These are phyloP conservation scores for Hypoxylon sp. DNA, from an alignment of 2,329 filamentous ascomycete species.

Conservation along the genomic window DNA sequence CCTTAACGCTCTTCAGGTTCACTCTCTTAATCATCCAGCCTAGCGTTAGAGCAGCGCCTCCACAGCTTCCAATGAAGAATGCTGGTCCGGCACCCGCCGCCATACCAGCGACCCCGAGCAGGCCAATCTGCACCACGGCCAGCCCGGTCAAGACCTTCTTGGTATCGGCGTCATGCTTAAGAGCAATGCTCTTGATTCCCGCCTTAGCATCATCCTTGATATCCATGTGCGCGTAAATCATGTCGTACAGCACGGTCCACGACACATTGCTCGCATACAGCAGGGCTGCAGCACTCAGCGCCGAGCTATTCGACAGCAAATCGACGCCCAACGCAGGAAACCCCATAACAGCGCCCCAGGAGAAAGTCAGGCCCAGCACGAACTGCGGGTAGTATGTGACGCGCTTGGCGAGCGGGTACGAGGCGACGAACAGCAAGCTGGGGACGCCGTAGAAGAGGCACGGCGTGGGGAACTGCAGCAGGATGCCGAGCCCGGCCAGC, in stretches of 20 bases:
- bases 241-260: slow-evolving; percentile 92
- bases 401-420: slow-evolving; percentile 87
- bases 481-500: slow-evolving; percentile 78
- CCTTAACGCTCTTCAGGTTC: slow-evolving; percentile 74
- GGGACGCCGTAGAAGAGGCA: slow-evolving; percentile 86
- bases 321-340: slow-evolving; percentile 87
- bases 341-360: slow-evolving; percentile 90
- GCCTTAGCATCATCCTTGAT: slow-evolving; percentile 88
- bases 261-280: slow-evolving; percentile 85
- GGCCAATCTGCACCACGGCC: slow-evolving; percentile 76
- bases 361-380: slow-evolving; percentile 87
- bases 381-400: slow-evolving; percentile 90
- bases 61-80: slow-evolving; percentile 78
- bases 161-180: slow-evolving; percentile 83
- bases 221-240: slow-evolving; percentile 95
- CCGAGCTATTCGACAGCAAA: slow-evolving; percentile 73
- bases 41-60: slow-evolving; percentile 72
- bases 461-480: slow-evolving; percentile 83
- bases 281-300: slow-evolving; percentile 75
- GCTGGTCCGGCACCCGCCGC: slow-evolving; percentile 77
- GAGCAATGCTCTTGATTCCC: slow-evolving; percentile 89
- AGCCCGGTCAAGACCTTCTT: slow-evolving; percentile 82
- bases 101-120: slow-evolving; percentile 79
- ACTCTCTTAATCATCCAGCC: slow-evolving; percentile 78
- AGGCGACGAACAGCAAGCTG: slow-evolving; percentile 78